Base-by-base conservation (phyloP, 2,329 filamentous ascomycete species). In the Ophiostoma sp. region DNA sequence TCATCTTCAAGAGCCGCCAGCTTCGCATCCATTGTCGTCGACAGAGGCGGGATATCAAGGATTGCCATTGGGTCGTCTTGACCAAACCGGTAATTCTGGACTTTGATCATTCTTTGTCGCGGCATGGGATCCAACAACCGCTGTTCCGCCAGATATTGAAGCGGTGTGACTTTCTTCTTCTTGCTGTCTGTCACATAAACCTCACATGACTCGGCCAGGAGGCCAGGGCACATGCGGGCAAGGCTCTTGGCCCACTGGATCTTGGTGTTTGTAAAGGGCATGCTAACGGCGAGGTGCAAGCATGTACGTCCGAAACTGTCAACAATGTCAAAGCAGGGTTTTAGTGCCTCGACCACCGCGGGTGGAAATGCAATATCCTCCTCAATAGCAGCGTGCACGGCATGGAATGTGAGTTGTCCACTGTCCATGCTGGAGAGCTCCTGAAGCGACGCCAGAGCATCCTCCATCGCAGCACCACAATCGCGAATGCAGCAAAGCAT, bases 301-400 rank as follows among this genome's bases (percentile, higher is more conserved):
- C 66, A 69, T 7, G 66, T 50, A 17, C 66, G 66, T 11, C 66
- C 66, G 17, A 69, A 52, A n/a, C 66, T 69, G 45, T 69, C 66
- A 8, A 36, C 39, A 7, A 50, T 31, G 8, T 50, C 28, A 12
- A 69, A 69, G 9, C 66, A 69, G 12, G 66, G 28, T 17, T 25
- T 48, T 19, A 69, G 8, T 19, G 66, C 66, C 28, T 69, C 45
- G 17, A 69, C 45, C 8, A 69, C 66, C 17, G 25, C 19, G 7
- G 42, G 66, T 36, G 45, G 66, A 11, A 69, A 69, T 52, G 66
- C 66, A 52, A 69, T 52, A 19, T 22, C 45, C 28, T 69, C 66
- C 31, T 50, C 66, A 19, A 69, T 69, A 9, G 66, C 66, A 36
- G 66, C 66, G 19, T 69, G 66, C 8, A 69, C 66, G 17, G 66